Evolutionary conservation across 2,329 filamentous ascomycete species (phyloP), one percentile per base, ranked within the genome.

Genomic region (Talaromyces pinophilus): DNA sequence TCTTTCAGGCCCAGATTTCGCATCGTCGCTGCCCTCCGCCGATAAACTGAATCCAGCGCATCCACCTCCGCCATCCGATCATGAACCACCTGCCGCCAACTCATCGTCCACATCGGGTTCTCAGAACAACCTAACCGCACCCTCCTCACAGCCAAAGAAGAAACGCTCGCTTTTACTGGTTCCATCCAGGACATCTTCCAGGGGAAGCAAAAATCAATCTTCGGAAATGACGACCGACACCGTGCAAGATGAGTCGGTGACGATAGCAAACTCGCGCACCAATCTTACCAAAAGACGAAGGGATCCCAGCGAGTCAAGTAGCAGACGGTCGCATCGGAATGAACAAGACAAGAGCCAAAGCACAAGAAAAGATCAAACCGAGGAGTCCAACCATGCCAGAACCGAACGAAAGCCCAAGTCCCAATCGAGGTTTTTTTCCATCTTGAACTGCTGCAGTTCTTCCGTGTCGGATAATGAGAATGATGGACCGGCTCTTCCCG

Each of bases 251-350:
- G 76, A 75, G 55, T 72, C 75, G 72, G 90, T 86, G 75, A 86
- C 88, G 71, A 85, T 86, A 71, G 84, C 85, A 67, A 83, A 84
- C 70, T 91, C 89, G 59, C 90, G 87, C 77, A 87, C 83, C 70
- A 91, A 88, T 78, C 87, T 89, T 72, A 79, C 87, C 64, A 87
- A 84, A 69, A 82, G 85, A 70, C 84, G 86, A 72, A 83, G 87
- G 73, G 90, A 90, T 79, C 87, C 87, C 72, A 92, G 88, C 79
- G 84, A 86, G 68, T 87, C 86, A 71, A 91, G 88, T 80, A 88
- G 78, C 68, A 75, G 75, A 68, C 73, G 76, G 66, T 78, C 78
- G 65, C 79, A 77, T 70, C 76, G 75, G 65, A 63, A 67, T n/a
- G 69, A 75, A 65, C 76, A 76, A 44, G 75, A 76, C 64, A 73